phyloP scores from a whole-genome alignment of 129 eudicot species.

The Tagetes patula region DNA sequence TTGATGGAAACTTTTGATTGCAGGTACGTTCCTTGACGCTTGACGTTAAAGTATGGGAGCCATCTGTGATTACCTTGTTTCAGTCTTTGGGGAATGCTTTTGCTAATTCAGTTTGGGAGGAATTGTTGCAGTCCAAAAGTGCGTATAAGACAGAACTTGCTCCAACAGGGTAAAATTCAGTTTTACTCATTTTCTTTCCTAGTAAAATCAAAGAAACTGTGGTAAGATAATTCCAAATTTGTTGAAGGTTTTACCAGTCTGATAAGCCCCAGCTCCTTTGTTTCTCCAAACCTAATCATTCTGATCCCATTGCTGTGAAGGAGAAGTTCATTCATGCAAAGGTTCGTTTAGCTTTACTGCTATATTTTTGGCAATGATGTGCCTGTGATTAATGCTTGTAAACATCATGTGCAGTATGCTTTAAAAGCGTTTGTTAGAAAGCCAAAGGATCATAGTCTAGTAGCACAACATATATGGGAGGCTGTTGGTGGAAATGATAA shows the following conservation, averaged over 20 bases:
- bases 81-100: slow-evolving; percentile 87
- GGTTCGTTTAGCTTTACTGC: slow-evolving; percentile 30
- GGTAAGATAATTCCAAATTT: slow-evolving; percentile 21
- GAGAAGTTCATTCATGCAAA: slow-evolving; percentile 95
- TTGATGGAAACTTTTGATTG: slow-evolving; percentile 15
- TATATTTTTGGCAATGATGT: too few species aligned
- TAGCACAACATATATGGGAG: slow-evolving; percentile 79
- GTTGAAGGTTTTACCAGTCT: slow-evolving; percentile 62
- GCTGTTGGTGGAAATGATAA: slow-evolving; percentile 82
- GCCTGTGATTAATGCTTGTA: neutral
- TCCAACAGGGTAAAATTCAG: slow-evolving; percentile 59
- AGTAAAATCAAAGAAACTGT: neutral
- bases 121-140: slow-evolving; percentile 68
- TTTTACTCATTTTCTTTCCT: neutral
- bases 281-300: slow-evolving; percentile 74
- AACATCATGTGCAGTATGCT: slow-evolving; percentile 62
- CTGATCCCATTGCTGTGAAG: slow-evolving; percentile 81
- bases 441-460: slow-evolving; percentile 50
- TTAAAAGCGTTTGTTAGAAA: slow-evolving; percentile 71
- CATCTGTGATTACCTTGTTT: slow-evolving; percentile 86
- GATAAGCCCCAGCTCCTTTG: slow-evolving; percentile 59
- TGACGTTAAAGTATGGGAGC: slow-evolving; percentile 98
- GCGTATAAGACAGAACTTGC: slow-evolving; percentile 74
- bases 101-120: slow-evolving; percentile 97
- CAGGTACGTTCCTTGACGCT: slow-evolving; percentile 96